Percentiles rank a stretch among this genome's conserved stretches.
Evolutionary conservation across 805 yeast genomes (phyloP).

Genomic region (Debaryomyces hansenii): DNA sequence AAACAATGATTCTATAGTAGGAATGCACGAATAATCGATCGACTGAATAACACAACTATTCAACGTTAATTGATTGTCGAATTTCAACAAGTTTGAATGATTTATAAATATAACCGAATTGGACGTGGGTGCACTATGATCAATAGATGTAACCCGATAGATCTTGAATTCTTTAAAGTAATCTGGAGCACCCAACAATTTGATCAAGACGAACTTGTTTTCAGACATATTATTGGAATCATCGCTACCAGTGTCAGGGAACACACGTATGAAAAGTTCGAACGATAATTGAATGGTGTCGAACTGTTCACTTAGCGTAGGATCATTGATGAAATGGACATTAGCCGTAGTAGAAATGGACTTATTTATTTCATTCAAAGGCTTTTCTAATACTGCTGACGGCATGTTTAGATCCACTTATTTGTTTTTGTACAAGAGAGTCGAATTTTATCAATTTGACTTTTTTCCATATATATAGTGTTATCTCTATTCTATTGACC

Average conservation of each 20-base stretch:
- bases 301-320: slow-evolving; percentile 15
- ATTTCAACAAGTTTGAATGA: slow-evolving; percentile 30
- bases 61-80: slow-evolving; percentile 42
- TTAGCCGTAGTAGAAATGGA: slow-evolving; percentile 28
- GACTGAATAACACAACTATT: slow-evolving; percentile 38
- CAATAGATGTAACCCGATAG: slow-evolving; percentile 34
- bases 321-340: slow-evolving; percentile 33
- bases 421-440: not conserved
- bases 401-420: slow-evolving; percentile 9
- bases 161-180: slow-evolving; percentile 31
- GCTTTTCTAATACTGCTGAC: slow-evolving; percentile 9
- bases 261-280: slow-evolving; percentile 33
- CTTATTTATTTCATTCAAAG: slow-evolving; percentile 1
- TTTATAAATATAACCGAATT: slow-evolving; percentile 41
- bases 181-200: slow-evolving; percentile 41
- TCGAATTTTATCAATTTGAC: not conserved
- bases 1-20: slow-evolving; percentile 44
- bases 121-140: slow-evolving; percentile 15
- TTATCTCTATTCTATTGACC: not conserved
- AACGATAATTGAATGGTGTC: slow-evolving; percentile 33
- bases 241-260: slow-evolving; percentile 20
- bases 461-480: not conserved
- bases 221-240: slow-evolving; percentile 1
- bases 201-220: slow-evolving; percentile 30
- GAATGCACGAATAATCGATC: slow-evolving; percentile 31